Evolutionary conservation across 345 rosid species (phyloP).

Genomic region (Syzygium oleosum): DNA sequence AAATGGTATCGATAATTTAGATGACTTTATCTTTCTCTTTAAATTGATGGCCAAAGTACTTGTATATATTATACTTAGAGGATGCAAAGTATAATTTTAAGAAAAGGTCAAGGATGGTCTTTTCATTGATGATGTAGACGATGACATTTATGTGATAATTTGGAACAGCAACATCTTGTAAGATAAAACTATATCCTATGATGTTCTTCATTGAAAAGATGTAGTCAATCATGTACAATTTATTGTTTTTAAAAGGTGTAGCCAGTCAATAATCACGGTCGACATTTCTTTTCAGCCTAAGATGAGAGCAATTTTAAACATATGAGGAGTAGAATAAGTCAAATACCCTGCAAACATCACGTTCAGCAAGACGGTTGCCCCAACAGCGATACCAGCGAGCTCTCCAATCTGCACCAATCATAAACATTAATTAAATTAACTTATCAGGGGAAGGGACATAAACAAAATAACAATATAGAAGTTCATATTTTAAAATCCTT

Average conservation of each 20-base stretch:
- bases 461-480: not conserved
- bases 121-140: not conserved
- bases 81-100: not conserved
- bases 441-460: not conserved
- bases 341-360: conserved; percentile 43
- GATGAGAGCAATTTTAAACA: not conserved
- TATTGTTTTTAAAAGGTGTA: not conserved
- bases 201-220: too few relatives aligned
- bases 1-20: too few relatives aligned
- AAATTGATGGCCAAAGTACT: not conserved
- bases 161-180: not conserved
- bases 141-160: not conserved
- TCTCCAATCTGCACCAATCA: conserved; percentile 17
- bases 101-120: not conserved
- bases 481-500: not conserved
- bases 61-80: too few relatives aligned
- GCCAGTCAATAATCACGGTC: not conserved
- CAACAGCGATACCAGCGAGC: conserved; percentile 38
- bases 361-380: conserved; percentile 35
- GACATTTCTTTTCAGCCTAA: not conserved
- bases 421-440: not conserved
- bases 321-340: not conserved
- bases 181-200: not conserved
- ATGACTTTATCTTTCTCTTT: not conserved
- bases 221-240: not conserved